Conservation (phyloP, 345 rosid species). For the Iberis pinnata region DNA sequence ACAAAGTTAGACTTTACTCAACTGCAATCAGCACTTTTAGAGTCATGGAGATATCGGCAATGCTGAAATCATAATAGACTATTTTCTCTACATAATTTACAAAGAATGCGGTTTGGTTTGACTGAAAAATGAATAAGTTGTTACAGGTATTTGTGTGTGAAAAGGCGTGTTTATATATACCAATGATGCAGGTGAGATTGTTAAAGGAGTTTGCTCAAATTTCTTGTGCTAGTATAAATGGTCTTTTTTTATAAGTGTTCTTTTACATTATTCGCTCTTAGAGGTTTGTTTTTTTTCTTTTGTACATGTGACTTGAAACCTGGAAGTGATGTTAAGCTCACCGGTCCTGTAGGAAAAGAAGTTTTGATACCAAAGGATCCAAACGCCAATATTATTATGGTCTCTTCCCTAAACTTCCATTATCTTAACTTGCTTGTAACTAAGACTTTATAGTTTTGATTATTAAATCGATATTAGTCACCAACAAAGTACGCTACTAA, state of each 20-base stretch:
- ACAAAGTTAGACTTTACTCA: conserved; percentile 85
- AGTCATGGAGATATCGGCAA: conserved; percentile 88
- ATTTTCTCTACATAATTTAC: neutral
- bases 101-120: neutral
- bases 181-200: conserved; percentile 79
- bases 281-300: neutral
- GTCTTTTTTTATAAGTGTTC: neutral
- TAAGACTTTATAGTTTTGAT: neutral
- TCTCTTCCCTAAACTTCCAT: conserved; percentile 14
- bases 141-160: conserved; percentile 78
- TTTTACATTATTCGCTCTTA: neutral
- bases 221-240: conserved; percentile 62
- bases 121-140: conserved; percentile 4
- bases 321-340: conserved; percentile 59
- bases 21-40: conserved; percentile 94
- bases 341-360: conserved; percentile 95
- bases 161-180: conserved; percentile 88
- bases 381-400: conserved; percentile 80
- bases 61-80: conserved; percentile 59
- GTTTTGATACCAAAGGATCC: conserved; percentile 99
- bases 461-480: conserved; percentile 3
- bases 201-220: conserved; percentile 97
- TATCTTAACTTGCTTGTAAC: neutral
- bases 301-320: conserved; percentile 74
- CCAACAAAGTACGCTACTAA: no score